Base-by-base conservation (phyloP, 2,329 filamentous ascomycete species). In the Ophiostoma ulmi region DNA sequence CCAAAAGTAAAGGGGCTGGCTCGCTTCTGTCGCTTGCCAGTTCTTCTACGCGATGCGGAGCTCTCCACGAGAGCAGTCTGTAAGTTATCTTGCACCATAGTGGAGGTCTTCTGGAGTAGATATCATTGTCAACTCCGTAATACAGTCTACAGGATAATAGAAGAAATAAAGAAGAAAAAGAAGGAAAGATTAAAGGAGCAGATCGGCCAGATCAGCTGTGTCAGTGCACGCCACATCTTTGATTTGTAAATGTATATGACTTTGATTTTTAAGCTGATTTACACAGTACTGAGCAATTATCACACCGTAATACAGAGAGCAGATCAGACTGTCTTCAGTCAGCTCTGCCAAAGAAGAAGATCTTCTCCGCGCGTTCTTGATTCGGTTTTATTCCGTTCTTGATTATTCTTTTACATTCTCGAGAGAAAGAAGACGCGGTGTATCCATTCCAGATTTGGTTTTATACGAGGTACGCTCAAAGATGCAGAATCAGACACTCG, bases 1-100 rank as follows among this genome's bases (percentile, higher is more conserved):
- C 31, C 31, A 31, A 61, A 41, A 38, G 48, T 22, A 64, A 39
- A 36, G 31, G 58, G 58, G 58, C 58, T 61, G 52, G 52, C 52
- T 26, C 22, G 52, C 52, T 26, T 63, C 58, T 31, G 39, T 26
- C 64, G 64, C n/a, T 26, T 58, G 52, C 7, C 38, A 44, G 8
- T 44, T 26, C 64, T 67, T 41, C 52, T 6, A 64, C 39, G 20
- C 48, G 26, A 63, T 36, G 63, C 66, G 38, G 52, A 63, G 58
- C 58, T 31, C 14, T 55, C 58, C 58, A 35, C 26, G 58, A 63
- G 58, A 63, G 26, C 22, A 63, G 26, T 14, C 13, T 8, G 26
- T 63, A 35, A 26, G 58, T 63, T 35, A 63, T 63, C 58, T 63
- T 63, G 58, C 58, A 63, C 58, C 58, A 63, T 63, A 63, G 58